A percentile compares a stretch with the other conserved stretches of the same genome.
Conservation (phyloP, 1,284 basidiomycete species). For the Trametes pubescens region DNA sequence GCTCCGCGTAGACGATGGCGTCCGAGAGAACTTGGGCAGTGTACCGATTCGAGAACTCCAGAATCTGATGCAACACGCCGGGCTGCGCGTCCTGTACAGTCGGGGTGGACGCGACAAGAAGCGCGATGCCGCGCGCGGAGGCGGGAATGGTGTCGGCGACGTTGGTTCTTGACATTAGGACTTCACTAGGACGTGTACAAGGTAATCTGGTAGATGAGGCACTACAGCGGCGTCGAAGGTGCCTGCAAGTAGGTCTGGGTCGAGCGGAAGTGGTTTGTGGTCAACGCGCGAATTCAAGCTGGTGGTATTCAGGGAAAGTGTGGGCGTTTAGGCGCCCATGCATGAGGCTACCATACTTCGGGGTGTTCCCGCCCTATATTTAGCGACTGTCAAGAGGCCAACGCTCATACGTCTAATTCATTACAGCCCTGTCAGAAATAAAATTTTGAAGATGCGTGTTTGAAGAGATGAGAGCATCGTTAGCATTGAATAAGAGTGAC, state of each 20-base stretch:
- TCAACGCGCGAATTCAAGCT: neutral
- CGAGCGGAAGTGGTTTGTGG: neutral
- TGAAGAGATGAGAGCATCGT: neutral
- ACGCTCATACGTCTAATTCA: too few relatives aligned
- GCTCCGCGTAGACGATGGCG: constrained; percentile 93
- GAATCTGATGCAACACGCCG: constrained; percentile 91
- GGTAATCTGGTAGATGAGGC: neutral
- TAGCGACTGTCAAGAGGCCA: too few relatives aligned
- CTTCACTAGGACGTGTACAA: neutral
- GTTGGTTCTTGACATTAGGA: constrained; percentile 64
- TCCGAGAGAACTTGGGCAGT: constrained; percentile 92
- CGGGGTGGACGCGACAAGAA: constrained; percentile 94
- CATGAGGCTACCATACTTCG: constrained; percentile 11
- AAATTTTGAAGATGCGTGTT: neutral
- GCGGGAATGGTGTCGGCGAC: constrained; percentile 80
- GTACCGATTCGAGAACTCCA: constrained; percentile 97
- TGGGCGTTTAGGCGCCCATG: neutral
- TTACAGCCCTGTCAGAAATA: too few relatives aligned
- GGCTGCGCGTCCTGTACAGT: constrained; percentile 93
- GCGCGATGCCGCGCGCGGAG: constrained; percentile 91
- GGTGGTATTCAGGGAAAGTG: neutral
- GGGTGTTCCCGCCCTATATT: too few relatives aligned
- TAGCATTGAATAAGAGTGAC: constrained; percentile 1
- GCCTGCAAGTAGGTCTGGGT: neutral
- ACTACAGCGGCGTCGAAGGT: neutral